Evolutionary conservation across 495 filamentous ascomycete genomes (phyloP), one percentile per base, ranked within the genome.

Genomic region (Tuber indicum): DNA sequence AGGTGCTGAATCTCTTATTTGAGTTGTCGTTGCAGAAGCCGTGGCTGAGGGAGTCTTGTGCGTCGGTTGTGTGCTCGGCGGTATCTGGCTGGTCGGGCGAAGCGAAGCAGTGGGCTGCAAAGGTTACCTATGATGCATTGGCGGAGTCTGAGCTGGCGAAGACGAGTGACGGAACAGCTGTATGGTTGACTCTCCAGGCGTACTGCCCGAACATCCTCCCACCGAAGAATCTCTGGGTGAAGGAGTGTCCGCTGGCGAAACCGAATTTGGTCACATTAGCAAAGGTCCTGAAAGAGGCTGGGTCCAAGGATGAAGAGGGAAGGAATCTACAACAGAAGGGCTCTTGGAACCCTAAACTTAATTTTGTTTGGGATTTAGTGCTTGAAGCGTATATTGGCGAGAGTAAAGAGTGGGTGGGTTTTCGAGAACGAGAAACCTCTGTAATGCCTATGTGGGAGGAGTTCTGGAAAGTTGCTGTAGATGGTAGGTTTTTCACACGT

Each of bases 381-480:
- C 79, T 96, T 36, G 86, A 84, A 26, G 84, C 87, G 45, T 89
- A 87, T 78, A 75, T 86, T 69, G 83, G 82, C 21, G 80, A 82
- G n/a, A 84, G 81, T 17, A 82, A 84, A 46, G 46, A 23, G 78
- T 84, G 70, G 84, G 88, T 80, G 75, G 82, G 74, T 41, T 83
- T 83, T 70, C 83, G 62, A 81, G 76, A 39, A 79, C 82, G 47
- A 82, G 88, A 80, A 74, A 82, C 76, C 49, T 83, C 82, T 76
- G 75, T 81, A 16, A 44, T 85, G 81, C 72, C 82, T 85, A 82
- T 89, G 66, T 94, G 97, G 82, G 85, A 86, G 72, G 89, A 92
- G 49, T 94, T 98, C 81, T 99, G 96, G 96, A 89, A 89, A n/a
- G 90, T 92, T 36, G 90, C 91, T 77, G 92, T 98, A 75, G 96